Conservation (phyloP, 2,329 filamentous ascomycete genomes). For the Apiospora phragmitis region DNA sequence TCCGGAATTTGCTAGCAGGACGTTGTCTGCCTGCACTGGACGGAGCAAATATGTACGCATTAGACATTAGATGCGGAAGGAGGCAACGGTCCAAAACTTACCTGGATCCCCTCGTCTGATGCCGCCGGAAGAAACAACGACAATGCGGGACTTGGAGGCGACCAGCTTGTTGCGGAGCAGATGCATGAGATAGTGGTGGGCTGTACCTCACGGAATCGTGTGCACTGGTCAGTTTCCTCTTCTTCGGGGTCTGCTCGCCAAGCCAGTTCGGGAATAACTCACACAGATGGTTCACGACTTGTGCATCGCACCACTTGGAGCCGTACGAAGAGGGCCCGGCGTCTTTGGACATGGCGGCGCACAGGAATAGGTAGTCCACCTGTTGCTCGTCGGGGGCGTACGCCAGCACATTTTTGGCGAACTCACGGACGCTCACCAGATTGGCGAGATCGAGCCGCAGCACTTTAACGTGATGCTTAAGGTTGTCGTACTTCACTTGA, state of each 20-base stretch:
- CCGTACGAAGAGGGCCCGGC: constrained; percentile 38
- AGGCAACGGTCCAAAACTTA: constrained; percentile 19
- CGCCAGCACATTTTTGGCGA: constrained; percentile 45
- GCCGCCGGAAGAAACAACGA: constrained; percentile 53
- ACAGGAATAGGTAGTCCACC: constrained; percentile 49
- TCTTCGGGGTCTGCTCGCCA: neutral
- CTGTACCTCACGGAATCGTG: constrained; percentile 29
- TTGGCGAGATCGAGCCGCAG: constrained; percentile 50
- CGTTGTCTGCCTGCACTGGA: constrained; percentile 14
- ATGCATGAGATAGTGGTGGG: constrained; percentile 55
- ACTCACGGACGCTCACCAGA: constrained; percentile 44
- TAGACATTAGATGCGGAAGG: neutral
- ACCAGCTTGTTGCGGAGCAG: constrained; percentile 49
- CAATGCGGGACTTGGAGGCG: constrained; percentile 45
- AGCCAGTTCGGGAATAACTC: constrained; percentile 16
- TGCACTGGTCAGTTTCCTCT: neutral
- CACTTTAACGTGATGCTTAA: constrained; percentile 42
- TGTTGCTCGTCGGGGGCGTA: constrained; percentile 24
- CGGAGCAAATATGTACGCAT: neutral
- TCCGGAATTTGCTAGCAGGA: constrained; percentile 38
- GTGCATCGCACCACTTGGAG: constrained; percentile 50
- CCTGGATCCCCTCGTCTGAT: constrained; percentile 41
- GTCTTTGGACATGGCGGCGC: constrained; percentile 44
- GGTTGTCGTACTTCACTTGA: constrained; percentile 41
- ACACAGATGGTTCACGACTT: constrained; percentile 56